Evolutionary conservation across 2,329 filamentous ascomycete genomes (phyloP).

Genomic region (Whalleya microplaca): DNA sequence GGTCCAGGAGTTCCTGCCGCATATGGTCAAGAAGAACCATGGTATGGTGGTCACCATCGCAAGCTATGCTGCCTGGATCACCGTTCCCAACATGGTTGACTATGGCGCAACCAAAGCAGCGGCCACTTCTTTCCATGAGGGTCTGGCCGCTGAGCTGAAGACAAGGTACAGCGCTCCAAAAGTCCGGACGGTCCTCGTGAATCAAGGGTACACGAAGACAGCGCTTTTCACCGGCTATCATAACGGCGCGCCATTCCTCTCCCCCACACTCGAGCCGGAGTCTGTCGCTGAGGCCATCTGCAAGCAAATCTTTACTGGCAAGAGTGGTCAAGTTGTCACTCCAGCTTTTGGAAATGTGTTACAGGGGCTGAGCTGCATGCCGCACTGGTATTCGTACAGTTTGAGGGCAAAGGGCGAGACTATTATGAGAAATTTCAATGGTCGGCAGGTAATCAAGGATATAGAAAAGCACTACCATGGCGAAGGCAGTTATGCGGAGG

Average conservation of each 20-base stretch:
- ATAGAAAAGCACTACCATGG: conserved; percentile 44
- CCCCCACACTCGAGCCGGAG: conserved; percentile 59
- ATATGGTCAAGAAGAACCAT: conserved; percentile 53
- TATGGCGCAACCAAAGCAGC: conserved; percentile 63
- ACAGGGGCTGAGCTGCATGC: conserved; percentile 53
- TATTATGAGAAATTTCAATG: conserved; percentile 49
- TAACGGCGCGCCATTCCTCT: conserved; percentile 53
- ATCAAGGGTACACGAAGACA: conserved; percentile 65
- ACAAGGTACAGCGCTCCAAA: conserved; percentile 57
- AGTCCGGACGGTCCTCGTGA: conserved; percentile 67
- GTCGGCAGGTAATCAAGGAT: conserved; percentile 53
- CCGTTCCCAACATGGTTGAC: conserved; percentile 60
- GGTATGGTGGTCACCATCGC: conserved; percentile 62
- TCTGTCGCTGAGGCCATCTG: conserved; percentile 68
- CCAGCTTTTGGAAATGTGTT: conserved; percentile 50
- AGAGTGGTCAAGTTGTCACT: conserved; percentile 59
- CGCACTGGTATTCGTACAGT: conserved; percentile 65
- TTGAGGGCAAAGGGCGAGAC: conserved; percentile 48
- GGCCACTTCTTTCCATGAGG: conserved; percentile 63
- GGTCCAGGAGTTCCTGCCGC: conserved; percentile 54
- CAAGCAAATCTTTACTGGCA: conserved; percentile 59
- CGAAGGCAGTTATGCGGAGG: conserved; percentile 16
- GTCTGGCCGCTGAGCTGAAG: conserved; percentile 51
- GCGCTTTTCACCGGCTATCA: conserved; percentile 62
- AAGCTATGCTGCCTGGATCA: conserved; percentile 56